These are phyloP conservation scores for Geranomyces variabilis DNA, from an alignment of 192 early-diverging fungal species.

Conservation along the genomic window DNA sequence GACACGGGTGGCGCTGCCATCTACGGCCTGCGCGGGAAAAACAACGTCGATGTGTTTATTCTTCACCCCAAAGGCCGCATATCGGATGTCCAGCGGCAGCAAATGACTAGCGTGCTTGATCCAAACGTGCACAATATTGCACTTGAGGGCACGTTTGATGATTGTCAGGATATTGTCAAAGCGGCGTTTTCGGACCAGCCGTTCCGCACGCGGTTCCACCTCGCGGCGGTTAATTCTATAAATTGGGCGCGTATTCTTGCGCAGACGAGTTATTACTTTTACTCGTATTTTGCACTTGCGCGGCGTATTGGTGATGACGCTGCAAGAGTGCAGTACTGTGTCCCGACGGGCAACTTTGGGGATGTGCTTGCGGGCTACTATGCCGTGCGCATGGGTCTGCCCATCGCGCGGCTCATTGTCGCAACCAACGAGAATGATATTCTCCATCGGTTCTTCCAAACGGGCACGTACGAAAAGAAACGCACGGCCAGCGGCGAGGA, in stretches of 20 bases:
- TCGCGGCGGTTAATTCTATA: constrained; percentile 98
- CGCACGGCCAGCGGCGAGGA: constrained; percentile 39
- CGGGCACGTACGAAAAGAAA: constrained; percentile 83
- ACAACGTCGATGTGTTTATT: constrained; percentile 91
- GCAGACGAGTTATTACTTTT: constrained; percentile 95
- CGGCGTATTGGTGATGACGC: constrained; percentile 7
- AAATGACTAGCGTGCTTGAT: constrained; percentile 95
- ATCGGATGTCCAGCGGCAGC: constrained; percentile 93
- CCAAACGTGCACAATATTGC: constrained; percentile 91
- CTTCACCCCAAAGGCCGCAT: constrained; percentile 89
- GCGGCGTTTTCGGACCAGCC: constrained; percentile 75
- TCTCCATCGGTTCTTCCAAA: constrained; percentile 88
- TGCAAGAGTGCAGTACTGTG: constrained; percentile 66
- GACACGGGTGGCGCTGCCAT: constrained; percentile 99
- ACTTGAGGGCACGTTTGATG: constrained; percentile 95
- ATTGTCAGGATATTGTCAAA: constrained; percentile 96
- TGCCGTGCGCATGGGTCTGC: constrained; percentile 89
- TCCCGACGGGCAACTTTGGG: constrained; percentile 99
- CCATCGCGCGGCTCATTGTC: constrained; percentile 75
- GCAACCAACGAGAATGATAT: constrained; percentile 99
- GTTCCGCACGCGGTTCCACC: constrained; percentile 75
- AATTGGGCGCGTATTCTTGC: constrained; percentile 98
- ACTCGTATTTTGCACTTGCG: constrained; percentile 74
- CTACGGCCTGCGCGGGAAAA: constrained; percentile 91
- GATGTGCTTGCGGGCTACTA: constrained; percentile 88